Evolutionary conservation across 192 early-diverging fungal genomes (phyloP), one percentile per base, ranked within the genome.

Genomic region (Linnemannia schmuckeri): DNA sequence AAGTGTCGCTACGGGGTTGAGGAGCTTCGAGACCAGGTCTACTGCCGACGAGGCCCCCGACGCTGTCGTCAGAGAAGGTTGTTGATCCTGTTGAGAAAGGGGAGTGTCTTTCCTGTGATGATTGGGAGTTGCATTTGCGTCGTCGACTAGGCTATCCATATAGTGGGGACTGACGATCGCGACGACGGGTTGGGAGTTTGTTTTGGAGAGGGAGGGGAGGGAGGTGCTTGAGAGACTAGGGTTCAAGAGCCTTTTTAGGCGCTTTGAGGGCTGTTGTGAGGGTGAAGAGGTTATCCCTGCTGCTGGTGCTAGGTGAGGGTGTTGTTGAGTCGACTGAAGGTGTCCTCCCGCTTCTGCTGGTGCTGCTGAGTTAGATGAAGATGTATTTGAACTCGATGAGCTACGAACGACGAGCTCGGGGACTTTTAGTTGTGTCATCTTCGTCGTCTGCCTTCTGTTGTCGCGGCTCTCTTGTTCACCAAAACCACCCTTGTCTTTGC

Each of bases 151-250:
- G 49, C 18, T 52, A 18, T 52, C 49, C 4, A 3, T 20, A 3
- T 52, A 18, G 61, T 33, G 61, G 12, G 74, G 61, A 6, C 72
- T 78, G 12, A 55, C 9, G 35, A 47, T 7, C 9, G 79, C 33
- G 24, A 87, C 33, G 7, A 87, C 79, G 24, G 79, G 79, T 22
- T 78, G 66, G 8, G 85, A 74, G 10, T 46, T 78, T 33, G 76
- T 76, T 47, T 77, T 46, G 47, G 85, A 74, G 37, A 87, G 71
- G 0, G 79, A 73, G 0, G 85, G 79, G 20, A 87, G 30, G 4
- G 85, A 81, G 22, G 79, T 63, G 30, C 49, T 75, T 5, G 85
- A 78, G n/a, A 35, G 55, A n/a, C 55, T 87, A 41, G 79, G 79
- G n/a, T 78, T 55, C 5, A 87, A 76, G 5, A 87, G 76, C 12